Conservation (phyloP, 1,139 yeast genomes). For the Spathaspora sp. region DNA sequence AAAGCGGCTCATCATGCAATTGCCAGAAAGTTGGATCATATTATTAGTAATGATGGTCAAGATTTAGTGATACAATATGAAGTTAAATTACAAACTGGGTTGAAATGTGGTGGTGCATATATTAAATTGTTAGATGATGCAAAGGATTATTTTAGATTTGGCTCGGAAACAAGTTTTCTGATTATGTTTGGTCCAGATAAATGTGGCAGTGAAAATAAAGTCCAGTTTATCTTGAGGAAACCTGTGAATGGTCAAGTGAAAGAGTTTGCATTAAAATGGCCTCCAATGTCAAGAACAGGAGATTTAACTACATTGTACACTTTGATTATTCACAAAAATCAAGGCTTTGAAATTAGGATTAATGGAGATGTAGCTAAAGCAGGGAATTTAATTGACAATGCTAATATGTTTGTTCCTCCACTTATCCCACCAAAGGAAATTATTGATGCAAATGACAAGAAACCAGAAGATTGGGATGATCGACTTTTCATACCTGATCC, state of each 20-base stretch:
- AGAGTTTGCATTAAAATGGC: conserved; percentile 65
- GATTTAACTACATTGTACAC: conserved; percentile 71
- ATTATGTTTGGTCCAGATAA: conserved; percentile 94
- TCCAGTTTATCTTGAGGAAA: conserved; percentile 71
- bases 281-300: conserved; percentile 65
- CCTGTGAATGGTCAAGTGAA: conserved; percentile 56
- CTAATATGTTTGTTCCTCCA: conserved; percentile 56
- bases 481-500: conserved; percentile 64
- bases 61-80: conserved; percentile 87
- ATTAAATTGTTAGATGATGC: conserved; percentile 60
- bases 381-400: conserved; percentile 58
- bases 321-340: conserved; percentile 60
- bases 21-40: conserved; percentile 53
- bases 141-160: conserved; percentile 25
- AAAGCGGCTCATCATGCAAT: conserved; percentile 83
- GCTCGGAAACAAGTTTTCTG: conserved; percentile 63
- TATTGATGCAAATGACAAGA: conserved; percentile 57
- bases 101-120: conserved; percentile 88
- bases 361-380: conserved; percentile 73
- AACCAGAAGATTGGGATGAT: conserved; percentile 86
- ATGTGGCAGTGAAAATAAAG: conserved; percentile 78
- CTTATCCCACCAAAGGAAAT: conserved; percentile 65
- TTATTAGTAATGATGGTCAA: conserved; percentile 54
- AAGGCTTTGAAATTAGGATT: conserved; percentile 74
- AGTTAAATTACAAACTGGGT: conserved; percentile 74